A percentile compares a stretch with the other conserved stretches of the same genome.
phyloP scores from a whole-genome alignment of 306 rosid species.

The Alnus glutinosa region DNA sequence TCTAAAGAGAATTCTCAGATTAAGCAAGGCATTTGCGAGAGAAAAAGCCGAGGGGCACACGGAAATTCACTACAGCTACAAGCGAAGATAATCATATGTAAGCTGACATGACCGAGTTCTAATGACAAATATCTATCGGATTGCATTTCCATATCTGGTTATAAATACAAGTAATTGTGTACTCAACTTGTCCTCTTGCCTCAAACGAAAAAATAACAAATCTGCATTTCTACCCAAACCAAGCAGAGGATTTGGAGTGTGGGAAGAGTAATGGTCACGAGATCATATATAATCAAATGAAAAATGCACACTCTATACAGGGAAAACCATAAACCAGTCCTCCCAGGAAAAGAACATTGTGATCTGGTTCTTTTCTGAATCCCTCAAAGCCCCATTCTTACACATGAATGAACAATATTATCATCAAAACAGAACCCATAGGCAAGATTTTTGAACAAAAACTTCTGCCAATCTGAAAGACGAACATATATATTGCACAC shows the following conservation, averaged over 20 bases:
- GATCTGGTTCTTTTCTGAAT: not conserved
- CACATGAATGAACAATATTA: constrained; percentile 51
- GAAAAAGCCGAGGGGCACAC: no score
- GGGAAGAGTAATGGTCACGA: not conserved
- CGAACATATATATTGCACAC: constrained; percentile 23
- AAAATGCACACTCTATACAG: constrained; percentile 22
- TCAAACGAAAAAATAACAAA: not conserved
- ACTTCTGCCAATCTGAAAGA: constrained; percentile 14
- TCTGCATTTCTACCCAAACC: not conserved
- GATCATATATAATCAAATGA: constrained; percentile 1
- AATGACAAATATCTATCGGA: not conserved
- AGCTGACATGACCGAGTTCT: no score
- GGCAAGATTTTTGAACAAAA: constrained; percentile 29
- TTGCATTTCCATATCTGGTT: not conserved
- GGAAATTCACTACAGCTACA: no score
- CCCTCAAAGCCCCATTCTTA: not conserved
- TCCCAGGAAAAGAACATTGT: constrained; percentile 1
- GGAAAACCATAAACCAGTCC: constrained; percentile 15
- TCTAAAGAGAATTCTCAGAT: no score
- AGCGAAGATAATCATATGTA: no score
- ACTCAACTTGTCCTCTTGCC: not conserved
- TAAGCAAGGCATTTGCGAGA: no score
- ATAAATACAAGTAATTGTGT: constrained; percentile 2
- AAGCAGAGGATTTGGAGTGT: not conserved
- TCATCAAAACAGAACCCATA: constrained; percentile 26